phyloP scores from a whole-genome alignment of 2,329 filamentous ascomycete species.

The Trichoderma semiorbis region DNA sequence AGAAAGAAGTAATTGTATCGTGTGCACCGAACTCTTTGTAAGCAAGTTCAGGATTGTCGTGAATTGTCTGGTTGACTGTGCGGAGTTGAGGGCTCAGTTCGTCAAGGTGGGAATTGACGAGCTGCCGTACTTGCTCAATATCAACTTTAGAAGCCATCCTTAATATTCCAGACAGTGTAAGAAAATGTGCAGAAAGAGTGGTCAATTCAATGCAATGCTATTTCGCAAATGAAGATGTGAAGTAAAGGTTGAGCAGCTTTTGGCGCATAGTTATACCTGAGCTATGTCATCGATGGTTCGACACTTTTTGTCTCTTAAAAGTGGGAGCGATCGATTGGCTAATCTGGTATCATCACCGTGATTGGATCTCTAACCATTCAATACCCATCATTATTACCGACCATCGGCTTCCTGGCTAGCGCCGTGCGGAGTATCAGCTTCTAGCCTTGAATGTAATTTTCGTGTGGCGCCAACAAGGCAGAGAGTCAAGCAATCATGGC shows the following conservation, averaged over 20 bases:
- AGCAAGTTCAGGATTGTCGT: constrained; percentile 47
- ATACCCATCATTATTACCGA: neutral
- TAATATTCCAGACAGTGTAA: neutral
- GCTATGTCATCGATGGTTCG: neutral
- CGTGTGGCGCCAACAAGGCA: neutral
- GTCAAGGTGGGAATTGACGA: constrained; percentile 23
- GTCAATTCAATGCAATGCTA: neutral
- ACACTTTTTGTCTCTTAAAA: neutral
- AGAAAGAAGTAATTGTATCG: constrained; percentile 43
- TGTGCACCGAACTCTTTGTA: constrained; percentile 52
- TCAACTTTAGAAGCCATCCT: constrained; percentile 10
- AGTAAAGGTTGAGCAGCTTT: neutral
- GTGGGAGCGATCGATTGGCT: neutral
- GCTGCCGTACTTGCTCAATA: constrained; percentile 21
- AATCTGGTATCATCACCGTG: neutral
- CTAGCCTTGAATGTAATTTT: neutral
- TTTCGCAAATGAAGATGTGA: neutral
- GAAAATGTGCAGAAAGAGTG: neutral
- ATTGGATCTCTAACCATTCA: neutral
- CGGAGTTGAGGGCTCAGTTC: constrained; percentile 20
- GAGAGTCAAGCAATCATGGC: constrained; percentile 1
- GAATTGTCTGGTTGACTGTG: constrained; percentile 29
- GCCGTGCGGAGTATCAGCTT: constrained; percentile 6
- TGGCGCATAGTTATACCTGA: neutral
- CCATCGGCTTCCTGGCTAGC: neutral